Percentiles rank a stretch among this genome's conserved stretches.
Conservation (phyloP, 768 basidiomycete genomes). For the Phlegmacium glaucopus region DNA sequence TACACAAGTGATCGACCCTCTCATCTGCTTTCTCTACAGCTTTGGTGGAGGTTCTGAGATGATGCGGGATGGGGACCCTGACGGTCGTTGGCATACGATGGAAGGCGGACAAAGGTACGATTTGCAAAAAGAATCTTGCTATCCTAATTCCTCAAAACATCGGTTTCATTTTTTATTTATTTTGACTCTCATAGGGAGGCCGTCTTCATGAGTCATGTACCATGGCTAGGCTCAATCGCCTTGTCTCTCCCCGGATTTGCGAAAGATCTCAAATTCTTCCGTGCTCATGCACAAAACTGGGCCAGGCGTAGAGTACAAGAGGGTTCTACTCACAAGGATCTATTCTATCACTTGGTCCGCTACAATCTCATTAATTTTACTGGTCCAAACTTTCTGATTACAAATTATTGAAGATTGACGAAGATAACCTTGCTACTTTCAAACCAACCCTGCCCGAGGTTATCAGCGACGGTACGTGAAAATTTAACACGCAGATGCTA, state of each 20-base stretch:
- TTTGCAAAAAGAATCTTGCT: background rate
- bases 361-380: background rate
- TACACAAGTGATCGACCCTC: background rate
- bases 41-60: slow-evolving; percentile 26
- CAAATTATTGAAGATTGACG: too few species aligned
- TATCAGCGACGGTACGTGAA: too few species aligned
- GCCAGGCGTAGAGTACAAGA: slow-evolving; percentile 8
- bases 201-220: slow-evolving; percentile 35
- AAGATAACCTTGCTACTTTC: too few species aligned
- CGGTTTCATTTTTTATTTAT: slow-evolving; percentile 1
- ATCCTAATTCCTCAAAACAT: background rate
- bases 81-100: slow-evolving; percentile 23
- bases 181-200: slow-evolving; percentile 21
- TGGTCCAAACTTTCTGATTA: too few species aligned
- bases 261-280: slow-evolving; percentile 18
- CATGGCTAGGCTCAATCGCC: slow-evolving; percentile 19
- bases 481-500: too few species aligned
- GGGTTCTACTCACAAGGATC: slow-evolving; percentile 20
- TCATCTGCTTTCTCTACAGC: slow-evolving; percentile 10
- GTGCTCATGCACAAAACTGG: slow-evolving; percentile 21
- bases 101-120: slow-evolving; percentile 26
- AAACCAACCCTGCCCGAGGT: too few species aligned
- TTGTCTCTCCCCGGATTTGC: slow-evolving; percentile 16
- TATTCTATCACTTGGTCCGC: slow-evolving; percentile 25
- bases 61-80: slow-evolving; percentile 22